These are phyloP conservation scores for Acacia confusa DNA, from an alignment of 306 rosid species.

Conservation along the genomic window DNA sequence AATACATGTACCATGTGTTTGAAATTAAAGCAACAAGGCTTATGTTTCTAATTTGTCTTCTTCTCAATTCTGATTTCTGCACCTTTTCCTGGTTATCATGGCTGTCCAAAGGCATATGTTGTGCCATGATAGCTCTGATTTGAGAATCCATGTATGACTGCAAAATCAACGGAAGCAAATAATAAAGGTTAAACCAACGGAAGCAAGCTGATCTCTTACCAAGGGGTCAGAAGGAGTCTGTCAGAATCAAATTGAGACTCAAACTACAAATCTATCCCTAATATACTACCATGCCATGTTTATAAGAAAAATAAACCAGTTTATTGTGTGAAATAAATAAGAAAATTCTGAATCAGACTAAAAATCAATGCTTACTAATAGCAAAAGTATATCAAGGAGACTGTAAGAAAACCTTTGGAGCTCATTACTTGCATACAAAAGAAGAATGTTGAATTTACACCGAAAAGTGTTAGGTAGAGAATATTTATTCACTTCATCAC, in stretches of 20 bases:
- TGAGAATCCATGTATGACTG: no score
- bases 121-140: no score
- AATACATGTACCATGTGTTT: no score
- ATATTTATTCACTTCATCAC: background rate
- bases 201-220: no score
- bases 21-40: no score
- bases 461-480: background rate
- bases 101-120: no score
- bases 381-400: conserved; percentile 71
- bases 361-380: conserved; percentile 66
- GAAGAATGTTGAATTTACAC: conserved; percentile 13
- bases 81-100: no score
- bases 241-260: conserved; percentile 14
- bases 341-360: conserved; percentile 1
- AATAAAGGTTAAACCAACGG: no score
- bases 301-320: conserved; percentile 5
- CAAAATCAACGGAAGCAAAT: no score
- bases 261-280: conserved; percentile 22
- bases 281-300: background rate
- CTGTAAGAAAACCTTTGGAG: conserved; percentile 84
- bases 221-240: no score
- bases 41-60: no score
- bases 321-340: conserved; percentile 6
- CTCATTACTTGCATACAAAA: conserved; percentile 74
- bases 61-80: no score